phyloP scores from a whole-genome alignment of 768 basidiomycete genomes.

The Boletellus ananiceps region DNA sequence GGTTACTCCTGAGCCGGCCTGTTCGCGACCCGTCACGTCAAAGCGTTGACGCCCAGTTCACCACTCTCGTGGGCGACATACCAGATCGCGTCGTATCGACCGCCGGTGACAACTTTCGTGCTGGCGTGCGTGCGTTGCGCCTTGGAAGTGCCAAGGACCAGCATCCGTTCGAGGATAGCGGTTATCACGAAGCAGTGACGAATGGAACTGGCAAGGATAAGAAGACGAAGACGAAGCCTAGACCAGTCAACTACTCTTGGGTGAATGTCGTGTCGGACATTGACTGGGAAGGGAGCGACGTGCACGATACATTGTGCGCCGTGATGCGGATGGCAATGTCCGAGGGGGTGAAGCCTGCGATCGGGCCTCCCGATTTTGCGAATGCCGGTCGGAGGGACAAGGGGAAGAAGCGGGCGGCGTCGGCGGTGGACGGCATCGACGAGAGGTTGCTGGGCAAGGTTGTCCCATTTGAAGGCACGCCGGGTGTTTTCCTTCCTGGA shows the following conservation, averaged over 20 bases:
- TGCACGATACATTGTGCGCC: conserved; percentile 47
- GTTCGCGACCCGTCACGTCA: conserved; percentile 28
- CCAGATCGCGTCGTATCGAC: conserved; percentile 63
- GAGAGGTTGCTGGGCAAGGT: conserved; percentile 24
- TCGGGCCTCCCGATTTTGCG: conserved; percentile 23
- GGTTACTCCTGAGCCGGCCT: conserved; percentile 47
- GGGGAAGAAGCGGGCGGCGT: conserved; percentile 24
- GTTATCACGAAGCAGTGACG: conserved; percentile 21
- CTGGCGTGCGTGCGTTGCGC: conserved; percentile 60
- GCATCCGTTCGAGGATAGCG: conserved; percentile 23
- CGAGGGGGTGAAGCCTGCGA: conserved; percentile 28
- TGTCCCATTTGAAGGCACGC: conserved; percentile 35
- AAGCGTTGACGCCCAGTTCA: conserved; percentile 52
- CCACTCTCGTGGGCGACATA: conserved; percentile 72
- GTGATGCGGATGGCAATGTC: conserved; percentile 37
- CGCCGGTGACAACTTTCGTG: conserved; percentile 67
- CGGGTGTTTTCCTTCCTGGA: conserved; percentile 25
- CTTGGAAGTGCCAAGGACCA: conserved; percentile 28
- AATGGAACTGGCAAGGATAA: conserved; percentile 24
- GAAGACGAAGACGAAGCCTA: conserved; percentile 31
- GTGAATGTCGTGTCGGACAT: conserved; percentile 76
- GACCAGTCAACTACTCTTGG: conserved; percentile 74
- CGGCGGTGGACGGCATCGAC: conserved; percentile 14
- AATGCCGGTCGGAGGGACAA: conserved; percentile 15
- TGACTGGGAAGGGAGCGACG: conserved; percentile 78